Evolutionary conservation across 768 basidiomycete genomes (phyloP), one percentile per base, ranked within the genome.

Genomic region (Phaffia tasmanica): DNA sequence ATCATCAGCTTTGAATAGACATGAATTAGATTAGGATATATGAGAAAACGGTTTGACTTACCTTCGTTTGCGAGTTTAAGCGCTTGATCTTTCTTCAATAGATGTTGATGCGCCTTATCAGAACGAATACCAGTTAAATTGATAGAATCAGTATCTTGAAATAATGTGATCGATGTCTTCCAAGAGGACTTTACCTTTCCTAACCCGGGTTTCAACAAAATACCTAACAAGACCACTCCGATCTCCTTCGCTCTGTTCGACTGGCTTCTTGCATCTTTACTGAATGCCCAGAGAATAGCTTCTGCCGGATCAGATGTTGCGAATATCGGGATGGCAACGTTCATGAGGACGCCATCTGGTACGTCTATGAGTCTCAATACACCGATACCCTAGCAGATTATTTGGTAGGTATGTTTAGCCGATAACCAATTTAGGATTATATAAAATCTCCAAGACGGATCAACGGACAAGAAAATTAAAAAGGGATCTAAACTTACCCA

Each of bases 31-130:
- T 16, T 4, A 18, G 32, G 25, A 8, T 54, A 64, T 27, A 21
- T 30, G 35, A n/a, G 32, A 30, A 53, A 64, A 18, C 27, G n/a
- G n/a, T 23, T 46, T 7, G 47, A 56, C 55, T 56, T 57, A 23
- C 54, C 74, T 70, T 77, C 74, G 60, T 75, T 75, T 4, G 74
- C 75, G 58, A 70, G 70, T 42, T 42, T 63, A 32, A 76, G 72
- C 27, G 75, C 51, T 68, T 73, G 50, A 68, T 77, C 72, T 53
- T 69, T 62, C 66, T 74, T 75, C 7, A 69, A 67, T 3, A 77
- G 57, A 27, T 72, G 73, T 23, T 63, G 63, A 57, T 77, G 76
- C 11, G 71, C 21, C 63, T 61, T 19, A 55, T 30, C 14, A 60
- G 65, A 63, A 32, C 47, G 19, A 49, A 56, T 19, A 15, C 54